Percentiles rank a stretch among this genome's conserved stretches.
phyloP scores from a whole-genome alignment of 2,329 filamentous ascomycete genomes.

The Colletotrichum aenigma region DNA sequence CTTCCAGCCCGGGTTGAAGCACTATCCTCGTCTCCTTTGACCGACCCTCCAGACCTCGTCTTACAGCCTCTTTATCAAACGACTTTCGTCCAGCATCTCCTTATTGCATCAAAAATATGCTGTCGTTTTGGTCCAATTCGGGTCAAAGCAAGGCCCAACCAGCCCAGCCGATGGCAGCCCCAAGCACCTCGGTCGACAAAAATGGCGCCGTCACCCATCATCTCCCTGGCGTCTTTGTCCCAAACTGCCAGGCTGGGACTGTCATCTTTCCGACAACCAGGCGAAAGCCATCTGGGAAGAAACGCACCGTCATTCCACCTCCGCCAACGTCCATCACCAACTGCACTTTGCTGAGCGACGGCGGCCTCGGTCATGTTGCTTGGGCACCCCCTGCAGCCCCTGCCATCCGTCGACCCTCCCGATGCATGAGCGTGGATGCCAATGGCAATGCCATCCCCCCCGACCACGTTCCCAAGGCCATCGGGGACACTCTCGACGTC shows the following conservation, averaged over 20 bases:
- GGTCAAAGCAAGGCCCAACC: not conserved
- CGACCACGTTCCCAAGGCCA: rapidly evolving
- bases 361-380: not conserved
- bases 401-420: not conserved
- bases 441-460: not conserved
- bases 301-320: not conserved
- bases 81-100: not conserved
- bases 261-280: not conserved
- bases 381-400: not conserved
- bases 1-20: not conserved
- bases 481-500: not conserved
- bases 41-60: not conserved
- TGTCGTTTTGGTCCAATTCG: not conserved
- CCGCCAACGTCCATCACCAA: not conserved
- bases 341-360: slow-evolving; percentile 7
- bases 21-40: not conserved
- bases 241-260: not conserved
- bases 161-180: not conserved
- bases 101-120: not conserved
- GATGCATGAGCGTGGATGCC: slow-evolving; percentile 1
- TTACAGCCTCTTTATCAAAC: not conserved
- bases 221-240: not conserved
- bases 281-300: not conserved
- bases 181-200: not conserved
- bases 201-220: not conserved